phyloP scores from a whole-genome alignment of 140 eudicot species.

The Erigeron philadelphicus region DNA sequence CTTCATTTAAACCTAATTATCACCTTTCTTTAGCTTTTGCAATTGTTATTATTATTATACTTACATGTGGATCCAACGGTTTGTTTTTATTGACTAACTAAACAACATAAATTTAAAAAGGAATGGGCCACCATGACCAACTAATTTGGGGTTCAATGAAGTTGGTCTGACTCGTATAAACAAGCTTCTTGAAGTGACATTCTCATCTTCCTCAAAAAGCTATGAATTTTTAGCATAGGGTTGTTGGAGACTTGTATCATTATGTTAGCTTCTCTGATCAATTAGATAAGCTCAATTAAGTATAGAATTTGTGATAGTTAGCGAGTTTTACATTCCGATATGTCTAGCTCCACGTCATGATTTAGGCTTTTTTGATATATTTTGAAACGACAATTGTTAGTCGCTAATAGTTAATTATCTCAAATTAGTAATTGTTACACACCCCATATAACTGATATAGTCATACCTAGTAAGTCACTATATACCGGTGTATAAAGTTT shows the following conservation, averaged over 20 bases:
- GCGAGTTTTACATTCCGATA: too few relatives aligned
- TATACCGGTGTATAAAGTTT: too few relatives aligned
- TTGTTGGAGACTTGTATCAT: slow-evolving; percentile 34
- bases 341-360: too few relatives aligned
- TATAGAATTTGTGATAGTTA: neutral
- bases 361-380: too few relatives aligned
- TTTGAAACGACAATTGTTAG: too few relatives aligned
- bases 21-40: slow-evolving; percentile 31
- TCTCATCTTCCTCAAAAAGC: slow-evolving; percentile 34
- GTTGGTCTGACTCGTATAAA: slow-evolving; percentile 46
- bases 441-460: too few relatives aligned
- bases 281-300: slow-evolving; percentile 1
- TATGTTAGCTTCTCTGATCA: neutral
- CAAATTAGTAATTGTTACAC: too few relatives aligned
- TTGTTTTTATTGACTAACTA: slow-evolving; percentile 32
- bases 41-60: slow-evolving; percentile 8
- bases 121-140: slow-evolving; percentile 45
- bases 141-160: slow-evolving; percentile 32
- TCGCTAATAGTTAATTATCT: too few relatives aligned
- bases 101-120: slow-evolving; percentile 29
- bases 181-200: slow-evolving; percentile 38
- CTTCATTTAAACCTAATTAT: slow-evolving; percentile 34
- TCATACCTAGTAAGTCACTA: too few relatives aligned
- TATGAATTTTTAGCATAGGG: slow-evolving; percentile 24
- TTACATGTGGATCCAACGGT: slow-evolving; percentile 46